Evolutionary conservation across 768 basidiomycete genomes (phyloP).

Genomic region (Krasilnikovozyma curviuscula): DNA sequence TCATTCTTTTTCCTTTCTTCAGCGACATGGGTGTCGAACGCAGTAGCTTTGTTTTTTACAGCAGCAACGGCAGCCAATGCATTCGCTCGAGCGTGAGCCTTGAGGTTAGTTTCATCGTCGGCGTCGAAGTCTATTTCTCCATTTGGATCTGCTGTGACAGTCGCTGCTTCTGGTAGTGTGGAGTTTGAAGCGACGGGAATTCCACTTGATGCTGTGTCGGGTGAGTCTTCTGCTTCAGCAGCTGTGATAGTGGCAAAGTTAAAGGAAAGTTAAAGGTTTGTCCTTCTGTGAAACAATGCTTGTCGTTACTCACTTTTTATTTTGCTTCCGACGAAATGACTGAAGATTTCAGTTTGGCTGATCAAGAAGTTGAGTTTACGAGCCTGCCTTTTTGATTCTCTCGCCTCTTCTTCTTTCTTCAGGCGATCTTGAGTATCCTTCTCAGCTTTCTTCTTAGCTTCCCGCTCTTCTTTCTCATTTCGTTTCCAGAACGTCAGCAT

Average conservation of each 20-base stretch:
- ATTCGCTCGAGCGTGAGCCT: slow-evolving; percentile 64
- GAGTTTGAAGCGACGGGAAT: slow-evolving; percentile 4
- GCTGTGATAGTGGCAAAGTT: slow-evolving; percentile 12
- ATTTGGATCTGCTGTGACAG: slow-evolving; percentile 33
- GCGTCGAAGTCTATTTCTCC: slow-evolving; percentile 54
- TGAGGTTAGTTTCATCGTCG: slow-evolving; percentile 79
- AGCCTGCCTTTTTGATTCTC: slow-evolving; percentile 82
- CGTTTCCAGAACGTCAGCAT: slow-evolving; percentile 96
- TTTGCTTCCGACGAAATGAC: slow-evolving; percentile 96
- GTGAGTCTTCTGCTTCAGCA: slow-evolving; percentile 25
- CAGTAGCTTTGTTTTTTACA: slow-evolving; percentile 56
- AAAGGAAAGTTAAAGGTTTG: neutral
- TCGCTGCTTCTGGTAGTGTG: neutral
- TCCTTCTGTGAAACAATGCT: neutral
- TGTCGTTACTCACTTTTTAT: slow-evolving; percentile 26
- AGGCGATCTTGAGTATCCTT: slow-evolving; percentile 79
- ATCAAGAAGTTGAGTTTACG: slow-evolving; percentile 96
- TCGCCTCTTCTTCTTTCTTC: slow-evolving; percentile 74
- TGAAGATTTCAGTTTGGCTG: slow-evolving; percentile 94
- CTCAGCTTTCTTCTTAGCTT: slow-evolving; percentile 78
- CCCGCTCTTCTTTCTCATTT: slow-evolving; percentile 90
- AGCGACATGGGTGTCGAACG: slow-evolving; percentile 69
- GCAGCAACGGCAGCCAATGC: slow-evolving; percentile 71
- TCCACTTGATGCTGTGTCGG: slow-evolving; percentile 17
- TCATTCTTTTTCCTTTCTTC: slow-evolving; percentile 63